Conservation (phyloP, 108 stramenopile species). For the Cyclotella choctawhatcheeana region DNA sequence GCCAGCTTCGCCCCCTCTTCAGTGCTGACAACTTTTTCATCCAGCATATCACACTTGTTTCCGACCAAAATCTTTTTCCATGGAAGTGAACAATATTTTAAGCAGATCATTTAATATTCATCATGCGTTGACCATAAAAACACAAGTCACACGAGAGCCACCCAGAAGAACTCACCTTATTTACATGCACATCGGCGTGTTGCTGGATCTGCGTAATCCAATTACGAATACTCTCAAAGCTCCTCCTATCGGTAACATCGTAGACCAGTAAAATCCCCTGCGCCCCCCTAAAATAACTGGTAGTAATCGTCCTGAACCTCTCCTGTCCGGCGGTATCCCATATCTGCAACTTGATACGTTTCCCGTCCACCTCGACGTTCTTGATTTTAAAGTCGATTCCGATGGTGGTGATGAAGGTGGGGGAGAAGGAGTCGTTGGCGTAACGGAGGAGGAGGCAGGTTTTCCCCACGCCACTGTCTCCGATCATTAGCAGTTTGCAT, state of each 20-base stretch:
- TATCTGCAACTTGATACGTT: conserved; percentile 95
- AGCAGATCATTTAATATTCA: not conserved
- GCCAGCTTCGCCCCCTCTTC: conserved; percentile 95
- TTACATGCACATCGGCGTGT: conserved; percentile 95
- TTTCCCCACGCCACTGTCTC: conserved; percentile 98
- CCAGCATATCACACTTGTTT: conserved; percentile 99
- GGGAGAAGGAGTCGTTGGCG: conserved; percentile 98
- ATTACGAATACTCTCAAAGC: conserved; percentile 96
- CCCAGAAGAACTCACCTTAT: conserved; percentile 51
- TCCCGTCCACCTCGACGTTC: conserved; percentile 93
- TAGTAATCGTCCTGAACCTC: conserved; percentile 95
- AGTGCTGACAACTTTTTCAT: conserved; percentile 93
- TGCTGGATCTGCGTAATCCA: conserved; percentile 99
- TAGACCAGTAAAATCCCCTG: conserved; percentile 99
- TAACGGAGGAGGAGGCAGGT: conserved; percentile 99
- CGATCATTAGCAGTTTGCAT: conserved; percentile 99
- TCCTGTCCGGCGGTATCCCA: conserved; percentile 95
- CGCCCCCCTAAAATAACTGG: conserved; percentile 95
- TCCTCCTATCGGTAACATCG: conserved; percentile 98
- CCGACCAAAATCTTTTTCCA: conserved; percentile 93
- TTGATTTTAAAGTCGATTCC: conserved; percentile 99
- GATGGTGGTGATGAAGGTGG: conserved; percentile 97
- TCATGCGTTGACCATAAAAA: not conserved
- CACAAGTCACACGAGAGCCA: not conserved
- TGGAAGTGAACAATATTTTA: no score